These are phyloP conservation scores for Talaromyces proteolyticus DNA, from an alignment of 495 filamentous ascomycete species.

Conservation along the genomic window DNA sequence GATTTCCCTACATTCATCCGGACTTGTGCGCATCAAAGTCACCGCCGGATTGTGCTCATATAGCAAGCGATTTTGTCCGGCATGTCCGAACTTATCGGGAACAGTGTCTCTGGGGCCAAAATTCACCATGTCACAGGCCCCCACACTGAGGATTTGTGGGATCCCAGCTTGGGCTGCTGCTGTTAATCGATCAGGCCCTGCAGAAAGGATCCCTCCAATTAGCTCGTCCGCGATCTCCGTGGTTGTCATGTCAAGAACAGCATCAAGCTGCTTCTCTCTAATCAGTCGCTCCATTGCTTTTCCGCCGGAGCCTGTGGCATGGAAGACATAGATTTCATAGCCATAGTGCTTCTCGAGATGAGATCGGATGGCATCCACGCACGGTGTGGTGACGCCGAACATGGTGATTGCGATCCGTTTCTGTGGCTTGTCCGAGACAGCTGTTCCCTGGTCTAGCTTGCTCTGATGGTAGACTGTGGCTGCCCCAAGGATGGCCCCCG, in stretches of 20 bases:
- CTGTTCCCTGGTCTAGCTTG: background rate
- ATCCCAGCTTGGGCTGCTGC: slow-evolving; percentile 48
- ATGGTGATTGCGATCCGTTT: slow-evolving; percentile 57
- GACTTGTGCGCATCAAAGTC: slow-evolving; percentile 55
- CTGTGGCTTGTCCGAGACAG: slow-evolving; percentile 21
- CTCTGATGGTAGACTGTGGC: slow-evolving; percentile 34
- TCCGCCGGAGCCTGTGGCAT: slow-evolving; percentile 63
- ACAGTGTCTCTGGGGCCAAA: slow-evolving; percentile 53
- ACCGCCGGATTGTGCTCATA: slow-evolving; percentile 61
- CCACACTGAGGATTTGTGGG: slow-evolving; percentile 56
- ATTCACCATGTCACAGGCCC: slow-evolving; percentile 65
- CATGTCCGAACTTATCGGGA: slow-evolving; percentile 32
- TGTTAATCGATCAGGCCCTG: slow-evolving; percentile 45
- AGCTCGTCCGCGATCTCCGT: slow-evolving; percentile 60
- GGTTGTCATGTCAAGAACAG: slow-evolving; percentile 62
- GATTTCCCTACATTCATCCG: slow-evolving; percentile 46
- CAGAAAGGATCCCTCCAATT: slow-evolving; percentile 55
- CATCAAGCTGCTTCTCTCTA: slow-evolving; percentile 46
- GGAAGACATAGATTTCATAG: slow-evolving; percentile 59
- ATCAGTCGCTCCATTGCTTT: slow-evolving; percentile 62
- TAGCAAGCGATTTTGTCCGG: slow-evolving; percentile 32
- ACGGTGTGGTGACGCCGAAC: slow-evolving; percentile 70
- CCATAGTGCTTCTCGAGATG: slow-evolving; percentile 31
- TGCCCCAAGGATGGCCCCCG: slow-evolving; percentile 51
- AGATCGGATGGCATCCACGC: slow-evolving; percentile 41